phyloP scores from a whole-genome alignment of 31 red algal genomes.

The Asparagopsis taxiformis region DNA sequence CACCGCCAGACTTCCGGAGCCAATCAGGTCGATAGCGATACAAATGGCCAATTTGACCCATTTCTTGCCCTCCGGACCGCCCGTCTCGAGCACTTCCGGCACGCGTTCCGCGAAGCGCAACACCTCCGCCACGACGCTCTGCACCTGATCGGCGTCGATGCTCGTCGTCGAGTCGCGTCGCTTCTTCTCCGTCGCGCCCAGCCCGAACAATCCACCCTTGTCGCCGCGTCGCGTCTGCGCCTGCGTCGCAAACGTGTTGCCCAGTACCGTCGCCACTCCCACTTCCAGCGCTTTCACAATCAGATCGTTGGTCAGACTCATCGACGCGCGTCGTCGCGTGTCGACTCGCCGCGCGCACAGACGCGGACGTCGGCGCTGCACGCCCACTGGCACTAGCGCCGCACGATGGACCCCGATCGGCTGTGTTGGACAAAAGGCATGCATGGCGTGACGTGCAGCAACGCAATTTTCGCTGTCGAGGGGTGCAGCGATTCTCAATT shows the following conservation, averaged over 20 bases:
- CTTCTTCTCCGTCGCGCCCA: not conserved
- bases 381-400: not conserved
- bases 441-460: too few species aligned
- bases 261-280: conserved; percentile 23
- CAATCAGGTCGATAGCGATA: conserved; percentile 56
- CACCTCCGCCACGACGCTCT: not conserved
- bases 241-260: conserved; percentile 11
- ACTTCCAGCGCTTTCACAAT: conserved; percentile 54
- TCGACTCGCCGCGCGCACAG: not conserved
- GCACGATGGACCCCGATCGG: too few species aligned
- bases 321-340: not conserved
- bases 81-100: not conserved
- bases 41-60: conserved; percentile 73
- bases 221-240: not conserved
- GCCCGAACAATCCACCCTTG: not conserved
- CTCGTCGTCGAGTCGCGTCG: not conserved
- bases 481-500: too few species aligned
- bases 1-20: conserved; percentile 55
- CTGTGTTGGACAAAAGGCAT: too few species aligned
- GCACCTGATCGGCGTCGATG: not conserved
- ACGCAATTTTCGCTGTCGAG: too few species aligned
- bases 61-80: conserved; percentile 1
- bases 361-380: not conserved
- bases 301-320: conserved; percentile 45
- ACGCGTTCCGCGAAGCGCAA: not conserved